Percentiles rank a stretch among this genome's conserved stretches.
These are phyloP conservation scores for Mesembryanthemum crystallinum DNA, from an alignment of 148 eudicot genomes.

Conservation along the genomic window DNA sequence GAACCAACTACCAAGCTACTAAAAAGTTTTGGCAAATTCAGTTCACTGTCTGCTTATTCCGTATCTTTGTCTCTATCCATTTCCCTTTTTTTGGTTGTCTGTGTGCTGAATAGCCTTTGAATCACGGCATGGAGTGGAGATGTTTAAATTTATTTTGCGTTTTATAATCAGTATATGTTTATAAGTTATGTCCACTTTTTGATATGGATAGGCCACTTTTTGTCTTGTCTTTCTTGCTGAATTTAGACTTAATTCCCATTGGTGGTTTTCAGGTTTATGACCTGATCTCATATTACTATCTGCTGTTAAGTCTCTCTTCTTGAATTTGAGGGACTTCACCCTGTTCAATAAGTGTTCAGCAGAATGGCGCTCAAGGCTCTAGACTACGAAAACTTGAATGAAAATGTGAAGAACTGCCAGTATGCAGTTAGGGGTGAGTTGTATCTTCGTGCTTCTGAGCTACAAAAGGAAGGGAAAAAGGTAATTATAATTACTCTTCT, in stretches of 20 bases:
- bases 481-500: slow-evolving; percentile 31
- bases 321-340: slow-evolving; percentile 19
- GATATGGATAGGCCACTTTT: neutral
- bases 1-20: neutral
- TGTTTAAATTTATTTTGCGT: neutral
- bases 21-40: neutral
- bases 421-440: slow-evolving; percentile 99
- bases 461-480: slow-evolving; percentile 98
- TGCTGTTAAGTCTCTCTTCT: slow-evolving; percentile 17
- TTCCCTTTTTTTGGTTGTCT: too few species aligned
- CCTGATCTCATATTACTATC: slow-evolving; percentile 25
- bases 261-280: slow-evolving; percentile 29
- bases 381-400: slow-evolving; percentile 80
- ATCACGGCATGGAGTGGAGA: too few species aligned
- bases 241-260: neutral
- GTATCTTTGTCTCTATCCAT: neutral
- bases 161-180: neutral
- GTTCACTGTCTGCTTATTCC: neutral
- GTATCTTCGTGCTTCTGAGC: slow-evolving; percentile 98
- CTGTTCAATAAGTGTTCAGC: slow-evolving; percentile 1
- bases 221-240: neutral
- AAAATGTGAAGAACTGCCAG: slow-evolving; percentile 94
- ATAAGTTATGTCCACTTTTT: neutral
- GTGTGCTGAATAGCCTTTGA: too few species aligned
- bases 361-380: slow-evolving; percentile 70